Evolutionary conservation across 192 early-diverging fungal genomes (phyloP), one percentile per base, ranked within the genome.

Genomic region (Entomortierella beljakovae): DNA sequence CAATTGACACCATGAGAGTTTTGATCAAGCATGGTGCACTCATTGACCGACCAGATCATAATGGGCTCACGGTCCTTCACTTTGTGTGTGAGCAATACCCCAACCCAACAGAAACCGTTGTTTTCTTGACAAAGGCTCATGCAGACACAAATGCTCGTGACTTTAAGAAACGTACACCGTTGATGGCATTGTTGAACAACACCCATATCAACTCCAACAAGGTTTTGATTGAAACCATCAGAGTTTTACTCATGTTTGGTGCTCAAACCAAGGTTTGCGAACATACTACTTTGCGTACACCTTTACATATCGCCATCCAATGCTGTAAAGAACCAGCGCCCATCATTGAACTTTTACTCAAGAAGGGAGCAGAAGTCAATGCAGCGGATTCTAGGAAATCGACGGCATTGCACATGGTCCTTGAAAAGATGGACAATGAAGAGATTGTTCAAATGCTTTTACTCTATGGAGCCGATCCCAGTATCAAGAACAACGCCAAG

Each of bases 381-480:
- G 80, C 69, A 18, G 20, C 43, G 23, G 70, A 81, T 25, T 56
- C 38, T 4, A 34, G 54, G 26, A 69, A 74, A 53, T 26, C 73
- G 31, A 58, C 80, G 13, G 64, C 80, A 23, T 18, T 81, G 65
- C 80, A 81, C 29, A 49, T 81, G 70, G 75, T 79, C 3, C 58
- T 81, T 40, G 80, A 74, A 46, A 42, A 61, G 64, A 70, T 73
- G 70, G 67, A 73, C 20, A 73, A 72, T 15, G 80, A 63, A 23
- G 80, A 81, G 48, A 67, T 81, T 61, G 64, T 73, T 13, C 69
- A 81, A 48, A 70, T 81, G 71, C 15, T 81, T 42, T 29, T 81
- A 54, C 42, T 74, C 26, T 74, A 68, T 37, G 80, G 80, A n/a
- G 80, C 80, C 16, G 80, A 81, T 22, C 70, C 80, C 2, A 48